phyloP scores from a whole-genome alignment of 805 yeast genomes.

The Wickerhamiella occidentalis region DNA sequence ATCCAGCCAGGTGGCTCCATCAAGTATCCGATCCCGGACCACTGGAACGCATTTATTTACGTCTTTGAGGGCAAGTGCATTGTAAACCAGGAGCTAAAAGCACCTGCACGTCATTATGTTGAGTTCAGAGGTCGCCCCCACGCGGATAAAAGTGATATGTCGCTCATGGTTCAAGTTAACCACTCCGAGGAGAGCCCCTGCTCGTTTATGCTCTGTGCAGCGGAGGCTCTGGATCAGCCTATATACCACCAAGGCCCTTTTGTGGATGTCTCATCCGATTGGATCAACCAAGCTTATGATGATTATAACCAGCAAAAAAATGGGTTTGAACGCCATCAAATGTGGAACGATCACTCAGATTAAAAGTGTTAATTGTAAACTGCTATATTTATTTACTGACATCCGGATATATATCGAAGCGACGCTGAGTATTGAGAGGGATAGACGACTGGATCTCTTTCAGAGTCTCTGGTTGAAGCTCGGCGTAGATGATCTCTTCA shows the following conservation, averaged over 20 bases:
- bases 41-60: conserved; percentile 26
- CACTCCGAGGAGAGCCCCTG: background rate
- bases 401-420: conserved; percentile 53
- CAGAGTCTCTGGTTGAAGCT: conserved; percentile 50
- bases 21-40: conserved; percentile 18
- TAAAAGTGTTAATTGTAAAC: background rate
- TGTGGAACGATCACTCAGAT: conserved; percentile 10
- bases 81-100: conserved; percentile 13
- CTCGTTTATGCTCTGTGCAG: conserved; percentile 16
- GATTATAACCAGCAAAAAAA: conserved; percentile 18
- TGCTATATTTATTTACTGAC: conserved; percentile 21
- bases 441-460: conserved; percentile 49
- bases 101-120: conserved; percentile 13
- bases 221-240: conserved; percentile 21
- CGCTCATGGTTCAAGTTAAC: conserved; percentile 7
- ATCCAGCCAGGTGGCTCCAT: conserved; percentile 15
- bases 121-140: conserved; percentile 15
- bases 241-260: conserved; percentile 23
- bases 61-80: conserved; percentile 21
- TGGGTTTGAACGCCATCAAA: conserved; percentile 19
- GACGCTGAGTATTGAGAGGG: conserved; percentile 58
- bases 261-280: conserved; percentile 20
- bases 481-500: conserved; percentile 66
- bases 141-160: background rate
- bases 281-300: conserved; percentile 22